Conservation (phyloP, 208 protist genomes). For the Leishmania arabica region DNA sequence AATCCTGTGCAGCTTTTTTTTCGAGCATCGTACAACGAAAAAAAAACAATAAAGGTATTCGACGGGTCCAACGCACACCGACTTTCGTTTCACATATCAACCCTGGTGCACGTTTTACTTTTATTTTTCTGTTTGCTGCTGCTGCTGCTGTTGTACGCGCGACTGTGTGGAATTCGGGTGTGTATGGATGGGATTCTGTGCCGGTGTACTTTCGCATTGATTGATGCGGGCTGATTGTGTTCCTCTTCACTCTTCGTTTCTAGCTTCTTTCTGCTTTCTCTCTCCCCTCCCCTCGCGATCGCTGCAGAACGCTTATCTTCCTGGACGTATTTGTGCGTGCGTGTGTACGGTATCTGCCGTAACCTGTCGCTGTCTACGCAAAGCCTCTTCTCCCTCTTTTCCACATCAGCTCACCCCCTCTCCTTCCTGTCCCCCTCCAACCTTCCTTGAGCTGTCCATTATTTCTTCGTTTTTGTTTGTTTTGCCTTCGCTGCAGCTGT, state of each 20-base stretch:
- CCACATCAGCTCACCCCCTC: not conserved
- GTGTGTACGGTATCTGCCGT: not conserved
- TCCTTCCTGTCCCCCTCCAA: not conserved
- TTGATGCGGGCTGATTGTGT: not conserved
- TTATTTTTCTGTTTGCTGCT: not conserved
- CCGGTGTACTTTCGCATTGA: not conserved
- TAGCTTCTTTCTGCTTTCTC: not conserved
- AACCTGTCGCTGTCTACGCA: too few relatives aligned
- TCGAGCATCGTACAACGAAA: not conserved
- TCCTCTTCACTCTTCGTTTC: not conserved
- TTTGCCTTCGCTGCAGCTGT: not conserved
- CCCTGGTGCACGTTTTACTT: not conserved
- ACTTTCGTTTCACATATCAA: not conserved
- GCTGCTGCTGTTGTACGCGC: not conserved
- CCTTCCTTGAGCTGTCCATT: not conserved
- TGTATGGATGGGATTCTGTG: not conserved
- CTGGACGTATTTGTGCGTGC: not conserved
- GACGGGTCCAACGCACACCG: not conserved
- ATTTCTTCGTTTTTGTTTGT: not conserved
- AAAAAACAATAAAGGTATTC: constrained; percentile 2
- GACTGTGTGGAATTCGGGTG: not conserved
- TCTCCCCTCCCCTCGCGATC: not conserved
- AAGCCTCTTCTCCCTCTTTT: not conserved
- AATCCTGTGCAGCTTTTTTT: not conserved
- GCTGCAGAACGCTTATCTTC: not conserved